Percentiles rank a stretch among this genome's conserved stretches.
Conservation (phyloP, 2,329 filamentous ascomycete genomes). For the Esteya vermicola region DNA sequence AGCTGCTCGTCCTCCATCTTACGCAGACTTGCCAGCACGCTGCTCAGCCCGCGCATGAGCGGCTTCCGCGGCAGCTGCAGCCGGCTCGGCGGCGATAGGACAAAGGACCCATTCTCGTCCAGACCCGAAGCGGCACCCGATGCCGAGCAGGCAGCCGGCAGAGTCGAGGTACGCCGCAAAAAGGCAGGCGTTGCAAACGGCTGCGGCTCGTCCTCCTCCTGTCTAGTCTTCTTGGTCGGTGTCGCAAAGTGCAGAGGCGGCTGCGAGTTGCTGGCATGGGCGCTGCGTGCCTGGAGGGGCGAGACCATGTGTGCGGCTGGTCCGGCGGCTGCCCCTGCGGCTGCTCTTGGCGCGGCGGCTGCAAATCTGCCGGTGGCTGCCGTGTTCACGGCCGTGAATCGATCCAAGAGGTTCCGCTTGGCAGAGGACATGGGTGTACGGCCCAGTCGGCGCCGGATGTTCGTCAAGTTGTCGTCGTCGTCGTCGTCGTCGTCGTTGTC, state of each 20-base stretch:
- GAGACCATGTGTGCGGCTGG: too few species aligned
- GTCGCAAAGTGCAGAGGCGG: neutral
- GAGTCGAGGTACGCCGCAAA: conserved; percentile 33
- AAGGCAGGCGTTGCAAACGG: conserved; percentile 60
- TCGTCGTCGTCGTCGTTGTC: conserved; percentile 14
- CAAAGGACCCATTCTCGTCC: conserved; percentile 38
- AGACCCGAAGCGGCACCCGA: too few species aligned
- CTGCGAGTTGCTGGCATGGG: conserved; percentile 13
- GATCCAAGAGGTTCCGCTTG: conserved; percentile 47
- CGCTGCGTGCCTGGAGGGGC: conserved; percentile 38
- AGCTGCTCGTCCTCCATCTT: conserved; percentile 54
- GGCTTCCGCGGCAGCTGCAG: conserved; percentile 42
- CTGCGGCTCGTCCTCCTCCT: conserved; percentile 37
- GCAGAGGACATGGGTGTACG: conserved; percentile 40
- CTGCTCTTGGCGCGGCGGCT: too few species aligned
- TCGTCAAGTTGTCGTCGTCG: conserved; percentile 13
- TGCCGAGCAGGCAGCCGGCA: too few species aligned
- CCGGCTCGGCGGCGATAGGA: conserved; percentile 30
- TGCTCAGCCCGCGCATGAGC: conserved; percentile 56
- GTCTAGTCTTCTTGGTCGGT: conserved; percentile 3
- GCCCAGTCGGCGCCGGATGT: conserved; percentile 19
- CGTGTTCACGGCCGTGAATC: conserved; percentile 10
- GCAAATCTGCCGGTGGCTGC: neutral
- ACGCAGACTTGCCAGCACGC: conserved; percentile 56
- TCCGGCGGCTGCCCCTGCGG: too few species aligned